Evolutionary conservation across 108 stramenopile genomes (phyloP).

Genomic region (Conticribra guillardii): DNA sequence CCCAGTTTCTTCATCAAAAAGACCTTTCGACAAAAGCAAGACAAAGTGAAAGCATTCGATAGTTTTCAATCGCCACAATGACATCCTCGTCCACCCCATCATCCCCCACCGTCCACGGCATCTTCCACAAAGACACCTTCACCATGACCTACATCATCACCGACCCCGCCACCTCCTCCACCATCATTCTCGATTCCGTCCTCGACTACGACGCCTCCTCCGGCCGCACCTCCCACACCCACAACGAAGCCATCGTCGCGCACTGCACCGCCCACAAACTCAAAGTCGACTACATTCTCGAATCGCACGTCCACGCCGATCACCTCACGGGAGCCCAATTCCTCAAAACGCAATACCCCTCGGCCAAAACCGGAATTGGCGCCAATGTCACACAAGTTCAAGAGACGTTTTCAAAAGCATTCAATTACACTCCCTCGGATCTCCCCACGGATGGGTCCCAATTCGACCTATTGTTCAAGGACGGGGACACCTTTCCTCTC

Average conservation of each 20-base stretch:
- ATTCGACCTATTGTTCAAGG: conserved; percentile 45
- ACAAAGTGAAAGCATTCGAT: no score
- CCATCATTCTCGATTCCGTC: conserved; percentile 55
- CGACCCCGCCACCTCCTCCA: conserved; percentile 28
- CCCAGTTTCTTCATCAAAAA: no score
- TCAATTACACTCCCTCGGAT: conserved; percentile 38
- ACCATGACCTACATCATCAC: conserved; percentile 50
- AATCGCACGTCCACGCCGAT: conserved; percentile 56
- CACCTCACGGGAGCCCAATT: conserved; percentile 53
- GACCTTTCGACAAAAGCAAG: no score
- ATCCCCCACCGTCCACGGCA: conserved; percentile 29
- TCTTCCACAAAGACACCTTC: conserved; percentile 39
- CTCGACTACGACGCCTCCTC: conserved; percentile 46
- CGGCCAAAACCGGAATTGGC: conserved; percentile 47
- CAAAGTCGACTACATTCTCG: conserved; percentile 42
- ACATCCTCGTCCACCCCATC: no score
- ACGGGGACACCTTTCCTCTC: conserved; percentile 41
- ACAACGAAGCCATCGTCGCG: conserved; percentile 30
- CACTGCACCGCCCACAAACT: conserved; percentile 19
- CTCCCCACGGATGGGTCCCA: conserved; percentile 39
- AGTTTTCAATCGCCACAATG: background rate
- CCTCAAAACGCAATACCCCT: conserved; percentile 37
- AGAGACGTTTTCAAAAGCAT: conserved; percentile 28
- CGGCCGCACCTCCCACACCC: conserved; percentile 38
- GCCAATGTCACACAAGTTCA: conserved; percentile 50